Conservation (phyloP, 106 monocot species). For the Allium fistulosum region DNA sequence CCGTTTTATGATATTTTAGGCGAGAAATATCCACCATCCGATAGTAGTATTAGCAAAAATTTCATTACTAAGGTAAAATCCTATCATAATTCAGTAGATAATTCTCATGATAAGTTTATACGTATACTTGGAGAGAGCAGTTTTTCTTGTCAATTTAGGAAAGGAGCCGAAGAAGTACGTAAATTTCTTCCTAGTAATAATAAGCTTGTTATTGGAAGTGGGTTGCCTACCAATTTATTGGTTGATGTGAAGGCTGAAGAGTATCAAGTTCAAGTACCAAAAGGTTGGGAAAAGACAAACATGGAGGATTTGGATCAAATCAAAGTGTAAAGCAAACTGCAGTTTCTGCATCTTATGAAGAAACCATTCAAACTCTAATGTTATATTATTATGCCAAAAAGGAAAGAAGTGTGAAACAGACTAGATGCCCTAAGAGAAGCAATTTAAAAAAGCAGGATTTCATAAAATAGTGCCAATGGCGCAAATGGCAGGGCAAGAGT, state of each 20-base stretch:
- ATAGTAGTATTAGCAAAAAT: too few relatives aligned
- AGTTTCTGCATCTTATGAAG: constrained; percentile 21
- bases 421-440: constrained; percentile 19
- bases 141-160: constrained; percentile 49
- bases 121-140: constrained; percentile 24
- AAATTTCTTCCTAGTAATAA: constrained; percentile 55
- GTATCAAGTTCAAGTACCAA: too few relatives aligned
- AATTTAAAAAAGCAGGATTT: constrained; percentile 20
- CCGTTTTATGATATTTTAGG: constrained; percentile 81
- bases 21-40: too few relatives aligned
- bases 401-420: background rate
- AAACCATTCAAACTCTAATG: constrained; percentile 35
- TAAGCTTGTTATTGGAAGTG: constrained; percentile 36
- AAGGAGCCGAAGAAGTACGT: constrained; percentile 64
- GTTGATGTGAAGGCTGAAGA: constrained; percentile 12
- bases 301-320: constrained; percentile 39
- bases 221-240: too few relatives aligned
- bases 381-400: constrained; percentile 40
- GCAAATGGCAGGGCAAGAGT: too few relatives aligned
- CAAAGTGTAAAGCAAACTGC: constrained; percentile 62
- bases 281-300: constrained; percentile 33
- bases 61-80: too few relatives aligned
- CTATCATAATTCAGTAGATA: background rate
- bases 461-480: constrained; percentile 17
- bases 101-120: too few relatives aligned